Percentiles rank a stretch among this genome's conserved stretches.
Evolutionary conservation across 257 asterid species (phyloP).

Genomic region (Jaltomata sinuosa): DNA sequence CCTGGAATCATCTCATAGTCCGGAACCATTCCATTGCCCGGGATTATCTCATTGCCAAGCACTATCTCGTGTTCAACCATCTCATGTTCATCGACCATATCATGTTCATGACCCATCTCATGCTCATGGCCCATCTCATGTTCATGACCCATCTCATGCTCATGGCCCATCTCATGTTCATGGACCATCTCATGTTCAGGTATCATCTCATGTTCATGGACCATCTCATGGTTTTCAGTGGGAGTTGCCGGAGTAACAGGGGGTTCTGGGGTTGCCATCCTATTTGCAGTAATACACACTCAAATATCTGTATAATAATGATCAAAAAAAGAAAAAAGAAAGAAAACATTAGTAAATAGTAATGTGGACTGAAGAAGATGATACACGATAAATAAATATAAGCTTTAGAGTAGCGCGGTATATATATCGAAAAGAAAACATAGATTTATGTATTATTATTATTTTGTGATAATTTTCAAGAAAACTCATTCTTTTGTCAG

Average conservation of each 20-base stretch:
- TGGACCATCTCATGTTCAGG: neutral
- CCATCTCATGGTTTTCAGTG: slow-evolving; percentile 1
- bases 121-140: neutral
- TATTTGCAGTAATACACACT: neutral
- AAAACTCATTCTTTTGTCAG: neutral
- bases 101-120: neutral
- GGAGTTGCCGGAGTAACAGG: slow-evolving; percentile 2
- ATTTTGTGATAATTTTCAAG: neutral
- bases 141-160: neutral
- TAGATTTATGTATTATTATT: neutral
- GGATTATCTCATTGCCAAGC: neutral
- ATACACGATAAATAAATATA: neutral
- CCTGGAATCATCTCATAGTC: neutral
- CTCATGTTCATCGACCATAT: neutral
- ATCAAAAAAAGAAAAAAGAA: neutral
- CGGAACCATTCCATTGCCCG: neutral
- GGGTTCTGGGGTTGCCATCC: slow-evolving; percentile 6
- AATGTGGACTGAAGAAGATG: neutral
- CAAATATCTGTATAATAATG: neutral
- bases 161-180: neutral
- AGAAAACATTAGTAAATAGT: neutral
- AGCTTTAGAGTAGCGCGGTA: neutral
- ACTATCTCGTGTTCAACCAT: neutral
- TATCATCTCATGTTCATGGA: neutral
- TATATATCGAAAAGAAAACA: neutral